Evolutionary conservation across 2,329 filamentous ascomycete species (phyloP).

Genomic region (Colletotrichum echinochloae): DNA sequence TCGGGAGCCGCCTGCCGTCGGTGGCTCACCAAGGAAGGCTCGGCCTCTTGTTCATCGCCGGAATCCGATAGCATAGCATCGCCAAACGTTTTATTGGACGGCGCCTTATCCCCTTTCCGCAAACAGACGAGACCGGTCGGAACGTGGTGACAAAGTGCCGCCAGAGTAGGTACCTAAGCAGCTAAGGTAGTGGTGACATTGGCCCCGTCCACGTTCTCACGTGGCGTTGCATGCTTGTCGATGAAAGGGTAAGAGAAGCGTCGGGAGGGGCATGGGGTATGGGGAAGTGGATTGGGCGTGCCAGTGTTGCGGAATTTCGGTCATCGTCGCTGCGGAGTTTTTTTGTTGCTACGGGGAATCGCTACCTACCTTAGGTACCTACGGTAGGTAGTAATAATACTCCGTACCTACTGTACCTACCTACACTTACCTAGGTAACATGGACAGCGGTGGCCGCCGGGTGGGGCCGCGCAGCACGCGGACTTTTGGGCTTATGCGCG

Average conservation of each 20-base stretch:
- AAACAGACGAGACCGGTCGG: slow-evolving; percentile 31
- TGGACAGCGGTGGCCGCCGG: neutral
- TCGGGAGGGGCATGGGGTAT: neutral
- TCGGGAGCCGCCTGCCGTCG: slow-evolving; percentile 5
- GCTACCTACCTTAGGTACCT: no score
- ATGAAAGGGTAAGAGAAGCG: neutral
- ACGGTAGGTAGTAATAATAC: no score
- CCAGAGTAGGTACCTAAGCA: no score
- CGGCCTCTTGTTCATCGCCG: slow-evolving; percentile 3
- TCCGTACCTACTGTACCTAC: no score
- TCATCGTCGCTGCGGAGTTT: slow-evolving; percentile 22
- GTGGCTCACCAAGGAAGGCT: slow-evolving; percentile 6
- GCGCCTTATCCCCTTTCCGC: slow-evolving; percentile 12
- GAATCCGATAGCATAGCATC: neutral
- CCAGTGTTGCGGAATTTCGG: slow-evolving; percentile 7
- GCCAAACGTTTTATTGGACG: neutral
- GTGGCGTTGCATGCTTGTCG: neutral
- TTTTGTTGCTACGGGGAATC: neutral
- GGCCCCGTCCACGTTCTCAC: neutral
- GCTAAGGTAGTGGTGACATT: neutral
- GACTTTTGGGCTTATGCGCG: slow-evolving; percentile 26
- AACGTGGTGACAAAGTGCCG: neutral
- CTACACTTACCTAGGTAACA: no score
- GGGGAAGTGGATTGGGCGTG: neutral
- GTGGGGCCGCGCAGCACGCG: slow-evolving; percentile 36